phyloP scores from a whole-genome alignment of 2,329 filamentous ascomycete genomes.

The Ustilaginoidea virens region DNA sequence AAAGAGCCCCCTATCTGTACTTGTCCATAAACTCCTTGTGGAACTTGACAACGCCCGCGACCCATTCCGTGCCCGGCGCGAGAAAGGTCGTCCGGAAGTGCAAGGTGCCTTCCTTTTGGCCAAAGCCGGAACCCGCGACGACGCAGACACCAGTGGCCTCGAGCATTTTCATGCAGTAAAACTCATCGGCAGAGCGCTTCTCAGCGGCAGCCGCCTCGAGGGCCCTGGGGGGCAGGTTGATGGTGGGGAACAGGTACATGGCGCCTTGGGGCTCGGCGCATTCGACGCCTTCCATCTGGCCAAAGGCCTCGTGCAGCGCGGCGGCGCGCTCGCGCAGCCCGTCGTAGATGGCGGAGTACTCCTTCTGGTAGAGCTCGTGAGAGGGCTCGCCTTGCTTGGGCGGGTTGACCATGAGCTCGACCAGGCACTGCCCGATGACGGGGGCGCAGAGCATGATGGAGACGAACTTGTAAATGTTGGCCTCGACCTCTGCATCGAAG shows the following conservation, averaged over 20 bases:
- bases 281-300: slow-evolving; percentile 88
- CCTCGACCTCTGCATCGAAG: slow-evolving; percentile 72
- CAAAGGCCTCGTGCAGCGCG: slow-evolving; percentile 80
- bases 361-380: slow-evolving; percentile 66
- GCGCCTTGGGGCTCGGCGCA: slow-evolving; percentile 81
- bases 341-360: slow-evolving; percentile 71
- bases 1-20: slow-evolving; percentile 44
- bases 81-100: slow-evolving; percentile 97
- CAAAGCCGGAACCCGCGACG: slow-evolving; percentile 84
- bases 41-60: slow-evolving; percentile 73
- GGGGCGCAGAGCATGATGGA: slow-evolving; percentile 94
- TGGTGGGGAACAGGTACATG: slow-evolving; percentile 98
- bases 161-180: slow-evolving; percentile 82
- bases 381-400: slow-evolving; percentile 71
- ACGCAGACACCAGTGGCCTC: slow-evolving; percentile 92
- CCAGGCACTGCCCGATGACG: slow-evolving; percentile 87
- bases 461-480: slow-evolving; percentile 97
- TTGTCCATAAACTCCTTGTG: slow-evolving; percentile 83
- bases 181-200: slow-evolving; percentile 69
- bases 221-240: slow-evolving; percentile 63
- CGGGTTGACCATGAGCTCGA: slow-evolving; percentile 97
- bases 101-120: slow-evolving; percentile 77
- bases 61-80: slow-evolving; percentile 91
- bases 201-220: slow-evolving; percentile 59
- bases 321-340: slow-evolving; percentile 66